These are phyloP conservation scores for Axilococcus clingmanii DNA, from an alignment of 139 green algal genomes.

Conservation along the genomic window DNA sequence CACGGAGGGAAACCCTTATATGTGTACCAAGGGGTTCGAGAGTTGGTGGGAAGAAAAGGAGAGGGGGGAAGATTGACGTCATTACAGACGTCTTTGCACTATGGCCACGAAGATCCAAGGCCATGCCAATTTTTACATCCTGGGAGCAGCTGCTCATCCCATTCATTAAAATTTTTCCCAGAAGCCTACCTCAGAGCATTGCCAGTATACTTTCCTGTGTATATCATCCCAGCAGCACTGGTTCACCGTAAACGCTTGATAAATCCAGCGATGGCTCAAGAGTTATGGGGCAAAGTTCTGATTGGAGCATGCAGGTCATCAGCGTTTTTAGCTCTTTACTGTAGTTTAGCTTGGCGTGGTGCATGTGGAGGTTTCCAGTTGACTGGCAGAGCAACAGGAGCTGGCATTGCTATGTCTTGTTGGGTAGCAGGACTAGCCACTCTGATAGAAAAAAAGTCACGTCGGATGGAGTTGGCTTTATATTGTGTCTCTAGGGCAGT, in stretches of 20 bases:
- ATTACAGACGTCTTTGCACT: constrained; percentile 27
- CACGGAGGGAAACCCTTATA: constrained; percentile 48
- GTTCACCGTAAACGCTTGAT: constrained; percentile 74
- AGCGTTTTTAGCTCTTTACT: constrained; percentile 78
- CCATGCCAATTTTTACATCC: constrained; percentile 59
- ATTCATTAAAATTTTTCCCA: constrained; percentile 45
- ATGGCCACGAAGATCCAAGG: constrained; percentile 2
- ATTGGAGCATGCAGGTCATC: constrained; percentile 60
- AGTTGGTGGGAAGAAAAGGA: constrained; percentile 8
- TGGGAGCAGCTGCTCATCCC: constrained; percentile 39
- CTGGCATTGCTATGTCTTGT: constrained; percentile 33
- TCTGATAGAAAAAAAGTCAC: constrained; percentile 85
- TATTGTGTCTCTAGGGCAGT: constrained; percentile 63
- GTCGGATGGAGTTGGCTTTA: constrained; percentile 90
- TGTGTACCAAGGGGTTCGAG: constrained; percentile 11
- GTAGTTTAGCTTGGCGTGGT: constrained; percentile 65
- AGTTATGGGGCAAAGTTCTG: constrained; percentile 52
- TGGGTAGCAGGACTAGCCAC: constrained; percentile 55
- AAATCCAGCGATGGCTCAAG: constrained; percentile 10
- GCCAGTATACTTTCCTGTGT: constrained; percentile 60
- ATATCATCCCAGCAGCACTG: constrained; percentile 64
- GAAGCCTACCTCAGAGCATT: constrained; percentile 56
- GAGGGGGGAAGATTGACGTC: constrained; percentile 9
- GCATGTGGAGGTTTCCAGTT: constrained; percentile 23
- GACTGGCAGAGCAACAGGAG: constrained; percentile 26